These are phyloP conservation scores for Leccinum olivaceopallidum DNA, from an alignment of 768 basidiomycete genomes.

Conservation along the genomic window DNA sequence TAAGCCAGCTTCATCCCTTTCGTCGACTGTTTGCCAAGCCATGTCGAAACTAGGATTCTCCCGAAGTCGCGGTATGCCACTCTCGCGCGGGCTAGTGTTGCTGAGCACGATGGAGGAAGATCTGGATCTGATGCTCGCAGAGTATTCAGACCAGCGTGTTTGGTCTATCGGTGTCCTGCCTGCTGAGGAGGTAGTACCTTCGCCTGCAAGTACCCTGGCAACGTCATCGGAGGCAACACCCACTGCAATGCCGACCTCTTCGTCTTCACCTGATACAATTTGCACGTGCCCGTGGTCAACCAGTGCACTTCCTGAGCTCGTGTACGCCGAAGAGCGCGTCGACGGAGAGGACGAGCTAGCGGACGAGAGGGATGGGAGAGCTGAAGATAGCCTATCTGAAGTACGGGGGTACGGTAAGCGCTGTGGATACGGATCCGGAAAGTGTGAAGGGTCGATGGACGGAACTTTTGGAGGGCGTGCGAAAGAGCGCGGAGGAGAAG, in stretches of 20 bases:
- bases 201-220: slow-evolving; percentile 58
- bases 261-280: slow-evolving; percentile 60
- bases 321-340: slow-evolving; percentile 77
- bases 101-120: slow-evolving; percentile 65
- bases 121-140: slow-evolving; percentile 62
- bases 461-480: slow-evolving; percentile 46
- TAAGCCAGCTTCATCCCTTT: slow-evolving; percentile 63
- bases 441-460: slow-evolving; percentile 62
- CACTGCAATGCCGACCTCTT: slow-evolving; percentile 50
- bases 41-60: slow-evolving; percentile 77
- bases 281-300: slow-evolving; percentile 66
- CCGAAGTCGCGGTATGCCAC: slow-evolving; percentile 44
- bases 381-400: slow-evolving; percentile 35
- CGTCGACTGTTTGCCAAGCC: slow-evolving; percentile 73
- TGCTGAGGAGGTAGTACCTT: slow-evolving; percentile 45
- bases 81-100: slow-evolving; percentile 42
- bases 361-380: slow-evolving; percentile 65
- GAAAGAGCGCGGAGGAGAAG: slow-evolving; percentile 37
- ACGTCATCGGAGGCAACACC: slow-evolving; percentile 69
- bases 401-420: slow-evolving; percentile 46
- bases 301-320: slow-evolving; percentile 64
- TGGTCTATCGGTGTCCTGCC: slow-evolving; percentile 60
- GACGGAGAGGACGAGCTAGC: slow-evolving; percentile 70
- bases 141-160: slow-evolving; percentile 75
- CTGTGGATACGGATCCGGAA: slow-evolving; percentile 72